Conservation (phyloP, 495 filamentous ascomycete species). For the Xylaria grammica region DNA sequence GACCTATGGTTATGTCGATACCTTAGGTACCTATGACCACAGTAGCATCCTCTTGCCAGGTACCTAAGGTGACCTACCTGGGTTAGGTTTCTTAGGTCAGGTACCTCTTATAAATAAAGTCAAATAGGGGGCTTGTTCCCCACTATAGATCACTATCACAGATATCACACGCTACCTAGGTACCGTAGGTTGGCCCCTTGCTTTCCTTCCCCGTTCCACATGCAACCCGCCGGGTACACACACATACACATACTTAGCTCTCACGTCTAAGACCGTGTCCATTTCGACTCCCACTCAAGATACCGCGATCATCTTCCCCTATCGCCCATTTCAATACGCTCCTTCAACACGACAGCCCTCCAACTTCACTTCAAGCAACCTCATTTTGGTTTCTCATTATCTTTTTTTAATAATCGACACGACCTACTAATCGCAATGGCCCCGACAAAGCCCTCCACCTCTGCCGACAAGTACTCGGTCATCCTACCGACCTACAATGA, state of each 20-base stretch:
- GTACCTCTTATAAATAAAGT: not conserved
- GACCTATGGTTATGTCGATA: too few species aligned
- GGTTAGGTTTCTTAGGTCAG: too few species aligned
- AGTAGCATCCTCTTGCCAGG: conserved; percentile 4
- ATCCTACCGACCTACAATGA: conserved; percentile 99
- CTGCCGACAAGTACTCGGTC: conserved; percentile 86
- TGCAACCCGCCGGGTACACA: too few species aligned
- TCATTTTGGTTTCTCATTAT: not conserved
- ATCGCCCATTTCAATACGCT: conserved; percentile 33
- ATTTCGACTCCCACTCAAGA: conserved; percentile 24
- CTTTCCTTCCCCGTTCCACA: too few species aligned
- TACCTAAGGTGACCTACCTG: too few species aligned
- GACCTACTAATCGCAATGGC: conserved; percentile 33
- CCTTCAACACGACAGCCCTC: conserved; percentile 15
- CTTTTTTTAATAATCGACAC: conserved; percentile 9
- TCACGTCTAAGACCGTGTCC: conserved; percentile 32
- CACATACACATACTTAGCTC: too few species aligned
- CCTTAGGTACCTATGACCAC: too few species aligned
- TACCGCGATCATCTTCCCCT: conserved; percentile 26
- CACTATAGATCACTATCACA: too few species aligned
- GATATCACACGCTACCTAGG: not conserved
- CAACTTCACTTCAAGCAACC: not conserved
- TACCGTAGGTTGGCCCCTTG: not conserved
- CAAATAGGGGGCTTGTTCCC: conserved; percentile 11
- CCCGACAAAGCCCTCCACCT: conserved; percentile 38